A percentile compares a stretch with the other conserved stretches of the same genome.
Evolutionary conservation across 371 early-diverging fungal species (phyloP).

Genomic region (Batkoa obscura): DNA sequence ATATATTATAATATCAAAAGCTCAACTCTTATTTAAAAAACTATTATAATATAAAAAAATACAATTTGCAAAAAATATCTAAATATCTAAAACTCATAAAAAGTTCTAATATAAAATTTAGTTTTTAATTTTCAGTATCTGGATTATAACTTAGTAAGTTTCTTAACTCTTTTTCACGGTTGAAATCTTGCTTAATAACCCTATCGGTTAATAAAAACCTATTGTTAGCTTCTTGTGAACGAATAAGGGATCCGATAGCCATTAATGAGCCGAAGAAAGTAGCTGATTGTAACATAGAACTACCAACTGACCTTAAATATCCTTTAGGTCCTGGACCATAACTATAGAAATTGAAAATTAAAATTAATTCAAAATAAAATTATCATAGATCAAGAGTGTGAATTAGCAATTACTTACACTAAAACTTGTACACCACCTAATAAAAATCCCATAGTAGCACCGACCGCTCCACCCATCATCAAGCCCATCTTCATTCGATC

Average conservation of each 20-base stretch:
- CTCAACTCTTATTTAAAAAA: no score
- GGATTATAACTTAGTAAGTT: no score
- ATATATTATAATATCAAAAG: no score
- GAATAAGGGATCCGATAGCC: slow-evolving; percentile 3
- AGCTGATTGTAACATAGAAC: neutral
- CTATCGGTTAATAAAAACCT: no score
- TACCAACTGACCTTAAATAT: slow-evolving; percentile 2
- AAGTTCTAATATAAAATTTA: no score
- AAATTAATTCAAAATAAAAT: neutral
- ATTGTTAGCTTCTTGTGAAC: neutral
- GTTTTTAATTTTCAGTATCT: no score
- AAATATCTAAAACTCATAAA: no score
- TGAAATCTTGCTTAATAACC: no score
- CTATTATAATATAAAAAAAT: no score
- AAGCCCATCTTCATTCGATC: slow-evolving; percentile 66
- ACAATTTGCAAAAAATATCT: no score
- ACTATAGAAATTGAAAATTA: neutral
- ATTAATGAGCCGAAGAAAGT: neutral
- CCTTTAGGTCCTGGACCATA: slow-evolving; percentile 6
- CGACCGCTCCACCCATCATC: slow-evolving; percentile 67
- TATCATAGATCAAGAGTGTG: neutral
- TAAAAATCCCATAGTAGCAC: slow-evolving; percentile 60
- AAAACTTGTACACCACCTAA: slow-evolving; percentile 24
- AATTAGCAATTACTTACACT: neutral
- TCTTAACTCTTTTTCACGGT: no score